Base-by-base conservation (phyloP, 2,329 filamentous ascomycete species). In the Huntiella bhutanensis region DNA sequence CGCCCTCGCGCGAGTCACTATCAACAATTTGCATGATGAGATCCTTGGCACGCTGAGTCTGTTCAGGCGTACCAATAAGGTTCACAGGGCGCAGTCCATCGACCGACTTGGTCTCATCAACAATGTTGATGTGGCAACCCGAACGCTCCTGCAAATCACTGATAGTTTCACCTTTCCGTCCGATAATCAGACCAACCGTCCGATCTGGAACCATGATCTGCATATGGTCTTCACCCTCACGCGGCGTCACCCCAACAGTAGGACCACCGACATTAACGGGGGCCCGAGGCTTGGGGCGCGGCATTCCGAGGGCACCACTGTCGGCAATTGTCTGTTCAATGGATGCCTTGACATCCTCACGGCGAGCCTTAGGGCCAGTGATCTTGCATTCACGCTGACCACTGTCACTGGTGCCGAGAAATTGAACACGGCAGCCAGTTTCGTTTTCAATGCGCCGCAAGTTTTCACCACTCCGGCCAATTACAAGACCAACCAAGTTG, bases 191-290 rank as follows among this genome's bases (percentile, higher is more conserved):
- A 44, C 86, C 86, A 50, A 94, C 86, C 6, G 86, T 94, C 56
- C 85, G 80, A 63, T 94, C 86, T 41, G 86, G 86, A 13, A 94
- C 86, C 82, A 93, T 91, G 56, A 94, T 92, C 62, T 93, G 84
- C 58, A 86, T 77, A 57, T 78, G 83, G 54, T 88, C 82, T 60
- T 93, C 86, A 50, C 80, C 82, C 50, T 88, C 82, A 51, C 80
- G 75, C 49, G 82, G 66, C 38, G 72, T 69, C 44, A 60, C 54
- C 6, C 59, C 59, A 11, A 52, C 55, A 34, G 54, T 53, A 41
- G 51, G 51, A n/a, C 17, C 33, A 13, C 22, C 19, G 22, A 6
- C 32, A n/a, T 22, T 17, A 41, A 12, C 15, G 22, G 19, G 11
- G 7, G 11, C 28, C 15, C 49, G 49, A n/a, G 36, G 28, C 39